These are phyloP conservation scores for Heterobasidion occidentale DNA, from an alignment of 1,284 basidiomycete species.

Conservation along the genomic window DNA sequence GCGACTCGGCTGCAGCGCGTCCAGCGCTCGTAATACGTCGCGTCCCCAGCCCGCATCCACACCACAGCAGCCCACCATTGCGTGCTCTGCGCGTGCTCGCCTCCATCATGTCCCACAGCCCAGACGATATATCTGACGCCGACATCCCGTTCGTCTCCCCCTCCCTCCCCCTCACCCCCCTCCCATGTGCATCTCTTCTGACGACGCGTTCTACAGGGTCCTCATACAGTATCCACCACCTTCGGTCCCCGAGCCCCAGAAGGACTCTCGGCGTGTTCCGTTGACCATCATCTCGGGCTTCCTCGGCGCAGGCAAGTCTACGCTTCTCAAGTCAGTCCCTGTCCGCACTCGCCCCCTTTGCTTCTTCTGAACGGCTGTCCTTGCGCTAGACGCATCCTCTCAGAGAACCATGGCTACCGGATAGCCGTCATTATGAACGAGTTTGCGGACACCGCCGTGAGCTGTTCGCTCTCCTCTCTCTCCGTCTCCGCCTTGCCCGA, in stretches of 20 bases:
- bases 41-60: too few relatives aligned
- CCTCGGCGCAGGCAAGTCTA: conserved; percentile 88
- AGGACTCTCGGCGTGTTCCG: conserved; percentile 40
- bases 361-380: neutral
- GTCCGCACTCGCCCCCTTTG: too few relatives aligned
- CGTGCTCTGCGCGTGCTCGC: too few relatives aligned
- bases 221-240: neutral
- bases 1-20: too few relatives aligned
- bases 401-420: conserved; percentile 84
- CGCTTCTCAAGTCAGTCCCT: conserved; percentile 57
- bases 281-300: conserved; percentile 90
- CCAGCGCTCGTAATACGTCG: too few relatives aligned
- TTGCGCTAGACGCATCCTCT: conserved; percentile 70
- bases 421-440: conserved; percentile 98
- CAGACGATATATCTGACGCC: too few relatives aligned
- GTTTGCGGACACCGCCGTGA: conserved; percentile 77
- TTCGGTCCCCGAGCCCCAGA: neutral
- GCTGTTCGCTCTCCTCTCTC: conserved; percentile 17
- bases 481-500: neutral
- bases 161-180: too few relatives aligned
- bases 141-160: too few relatives aligned
- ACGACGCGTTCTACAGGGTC: too few relatives aligned
- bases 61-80: too few relatives aligned
- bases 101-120: too few relatives aligned
- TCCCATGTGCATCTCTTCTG: too few relatives aligned